These are phyloP conservation scores for Cyclotella choctawhatcheeana DNA, from an alignment of 108 stramenopile species.

Conservation along the genomic window DNA sequence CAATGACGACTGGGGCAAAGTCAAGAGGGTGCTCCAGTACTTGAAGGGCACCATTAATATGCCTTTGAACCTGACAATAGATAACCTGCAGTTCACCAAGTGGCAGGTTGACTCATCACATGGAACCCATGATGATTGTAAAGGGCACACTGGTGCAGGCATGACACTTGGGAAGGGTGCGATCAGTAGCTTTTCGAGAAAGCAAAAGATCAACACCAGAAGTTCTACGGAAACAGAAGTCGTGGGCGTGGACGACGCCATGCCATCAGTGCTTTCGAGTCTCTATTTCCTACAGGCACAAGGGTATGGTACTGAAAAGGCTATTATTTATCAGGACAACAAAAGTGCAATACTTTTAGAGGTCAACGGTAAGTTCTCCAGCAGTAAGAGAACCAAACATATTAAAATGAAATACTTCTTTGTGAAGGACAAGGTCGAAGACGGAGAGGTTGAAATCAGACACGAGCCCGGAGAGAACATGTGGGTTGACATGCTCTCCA, in stretches of 20 bases:
- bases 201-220: background rate
- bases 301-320: background rate
- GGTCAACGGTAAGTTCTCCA: background rate
- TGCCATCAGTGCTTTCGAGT: background rate
- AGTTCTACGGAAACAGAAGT: slow-evolving; percentile 1
- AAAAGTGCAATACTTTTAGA: slow-evolving; percentile 1
- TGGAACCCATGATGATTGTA: slow-evolving; percentile 1
- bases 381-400: slow-evolving; percentile 5
- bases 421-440: slow-evolving; percentile 39
- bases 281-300: slow-evolving; percentile 5
- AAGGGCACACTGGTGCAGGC: slow-evolving; percentile 4
- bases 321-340: background rate
- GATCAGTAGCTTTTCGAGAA: background rate
- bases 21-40: slow-evolving; percentile 1
- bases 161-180: background rate
- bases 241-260: background rate
- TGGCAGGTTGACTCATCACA: slow-evolving; percentile 6
- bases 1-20: background rate
- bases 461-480: slow-evolving; percentile 53
- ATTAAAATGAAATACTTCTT: slow-evolving; percentile 44
- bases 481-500: slow-evolving; percentile 51
- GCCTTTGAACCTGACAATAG: background rate
- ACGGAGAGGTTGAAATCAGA: slow-evolving; percentile 25
- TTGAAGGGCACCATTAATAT: background rate
- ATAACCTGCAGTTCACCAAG: background rate